Evolutionary conservation across 164 flowering plant species (phyloP).

Genomic region (Brasenia schreberi): DNA sequence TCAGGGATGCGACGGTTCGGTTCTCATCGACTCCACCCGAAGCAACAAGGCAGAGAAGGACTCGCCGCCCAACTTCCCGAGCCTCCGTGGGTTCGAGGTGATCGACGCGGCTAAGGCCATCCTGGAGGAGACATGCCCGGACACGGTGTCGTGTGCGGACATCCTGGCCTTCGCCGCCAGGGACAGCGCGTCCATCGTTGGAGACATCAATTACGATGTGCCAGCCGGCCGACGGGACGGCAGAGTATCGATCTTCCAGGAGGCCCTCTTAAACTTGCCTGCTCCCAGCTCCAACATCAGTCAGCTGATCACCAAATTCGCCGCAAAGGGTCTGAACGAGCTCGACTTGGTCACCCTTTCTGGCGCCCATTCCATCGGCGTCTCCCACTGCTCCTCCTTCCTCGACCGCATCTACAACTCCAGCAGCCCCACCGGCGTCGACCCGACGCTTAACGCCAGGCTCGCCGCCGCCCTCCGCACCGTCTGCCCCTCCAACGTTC

Average conservation of each 20-base stretch:
- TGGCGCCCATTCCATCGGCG: slow-evolving; percentile 1
- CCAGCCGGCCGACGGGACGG: slow-evolving; percentile 6
- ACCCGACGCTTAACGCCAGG: neutral
- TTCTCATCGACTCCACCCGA: slow-evolving; percentile 1
- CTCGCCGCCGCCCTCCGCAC: neutral
- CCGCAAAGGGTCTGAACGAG: neutral
- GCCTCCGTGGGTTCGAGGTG: slow-evolving; percentile 30
- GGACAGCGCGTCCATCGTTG: slow-evolving; percentile 2
- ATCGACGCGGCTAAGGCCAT: slow-evolving; percentile 21
- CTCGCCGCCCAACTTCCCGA: slow-evolving; percentile 4
- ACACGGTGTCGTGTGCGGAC: slow-evolving; percentile 7
- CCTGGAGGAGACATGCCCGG: slow-evolving; percentile 4
- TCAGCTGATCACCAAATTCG: slow-evolving; percentile 5
- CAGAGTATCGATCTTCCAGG: neutral
- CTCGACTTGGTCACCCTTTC: slow-evolving; percentile 8
- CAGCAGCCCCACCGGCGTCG: neutral
- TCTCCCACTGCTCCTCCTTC: slow-evolving; percentile 1
- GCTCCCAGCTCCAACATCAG: neutral
- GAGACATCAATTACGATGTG: slow-evolving; percentile 4
- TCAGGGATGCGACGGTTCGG: slow-evolving; percentile 2
- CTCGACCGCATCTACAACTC: neutral
- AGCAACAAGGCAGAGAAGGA: neutral
- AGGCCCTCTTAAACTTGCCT: neutral
- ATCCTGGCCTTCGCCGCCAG: slow-evolving; percentile 10
- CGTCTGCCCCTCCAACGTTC: neutral